Evolutionary conservation across 257 asterid genomes (phyloP), one percentile per base, ranked within the genome.

Genomic region (Solanum paucissectum): DNA sequence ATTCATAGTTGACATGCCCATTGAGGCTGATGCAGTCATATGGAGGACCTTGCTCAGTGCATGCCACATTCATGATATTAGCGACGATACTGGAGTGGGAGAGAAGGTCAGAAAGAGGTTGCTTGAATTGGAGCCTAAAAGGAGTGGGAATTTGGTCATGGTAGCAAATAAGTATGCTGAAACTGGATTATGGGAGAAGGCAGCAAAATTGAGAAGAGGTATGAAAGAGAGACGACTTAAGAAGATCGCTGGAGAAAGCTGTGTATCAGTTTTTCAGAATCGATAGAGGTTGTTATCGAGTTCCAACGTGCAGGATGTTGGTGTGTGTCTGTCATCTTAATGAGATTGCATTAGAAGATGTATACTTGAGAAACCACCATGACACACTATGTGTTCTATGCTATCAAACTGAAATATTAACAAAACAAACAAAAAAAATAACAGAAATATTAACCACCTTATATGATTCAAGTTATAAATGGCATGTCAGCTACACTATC

Each of bases 1-100:
- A 37, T 94, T 94, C 90, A 88, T 95, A 13, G 38, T 20, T 83
- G 76, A 87, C 32, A 93, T 95, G 99, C 97, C 95, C 3, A 2
- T 93, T 7, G 86, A 88, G 85, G 94, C 98, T 71, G 99, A 96
- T 85, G 93, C 92, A 13, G 84, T 92, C 23, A 90, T 91, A 72
- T 96, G 98, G 98, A 93, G 99, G 89, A 92, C 98, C 1, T 90
- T 96, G 93, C 94, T 94, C 21, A 93, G 98, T 86, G 94, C 97
- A 7, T 96, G 98, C 88, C 90, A 84, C 86, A 91, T 95, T 91
- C 97, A 95, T 88, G 96, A 90, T 86, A 89, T 89, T 44, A 92
- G 90, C 37, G 96, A 89, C 83, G 55, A n/a, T 33, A 44, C 73
- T 74, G 95, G 95, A 86, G 84, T 94, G 66, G 93, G 93, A 6